Base-by-base conservation (phyloP, 108 stramenopile species). In the Cafeteria roenbergensis region DNA sequence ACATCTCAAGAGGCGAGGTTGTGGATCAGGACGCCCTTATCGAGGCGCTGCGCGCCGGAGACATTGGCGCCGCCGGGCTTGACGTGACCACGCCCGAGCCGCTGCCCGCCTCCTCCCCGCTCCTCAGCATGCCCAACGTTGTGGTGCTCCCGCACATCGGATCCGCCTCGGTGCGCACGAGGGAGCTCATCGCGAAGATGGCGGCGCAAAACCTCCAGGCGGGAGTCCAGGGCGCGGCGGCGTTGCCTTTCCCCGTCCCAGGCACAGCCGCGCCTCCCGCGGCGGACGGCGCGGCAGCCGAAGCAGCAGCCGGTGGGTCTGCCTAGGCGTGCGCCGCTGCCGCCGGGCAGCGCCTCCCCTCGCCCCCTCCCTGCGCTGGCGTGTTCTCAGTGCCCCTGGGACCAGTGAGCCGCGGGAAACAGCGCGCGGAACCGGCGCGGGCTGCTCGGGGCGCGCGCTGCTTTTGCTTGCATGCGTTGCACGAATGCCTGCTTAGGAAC, bases 121-220 rank as follows among this genome's bases (percentile, higher is more conserved):
- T 61, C 24, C 22, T 61, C 2, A 24, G 20, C 34, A 8, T 61
- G 37, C 59, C 59, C 37, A 61, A 61, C n/a, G 22, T 2, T 24
- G 34, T 61, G 59, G 59, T 61, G 59, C 59, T 61, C 21, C 59
- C 59, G 37, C 59, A 61, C 37, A 61, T 61, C n/a, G 59, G 59
- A 9, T 32, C 29, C n/a, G 59, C 59, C 2, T 37, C 36, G 21
- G 2, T 26, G 21, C 20, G 2, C n/a, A 61, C 59, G 2, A 8
- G 59, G 21, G n/a, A 22, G 37, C 17, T n/a, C 34, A 61, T 61
- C 34, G 59, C 59, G 21, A 37, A 35, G 21, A 61, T 61, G 59
- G 59, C 59, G 2, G 36, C n/a, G 24, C 20, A 61, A 1, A 61
- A 61, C 37, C 9, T 61, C 37, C 1, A 29, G 20, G 59, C 59